Base-by-base conservation (phyloP, 2,329 filamentous ascomycete genomes). In the Colletotrichum sp. region DNA sequence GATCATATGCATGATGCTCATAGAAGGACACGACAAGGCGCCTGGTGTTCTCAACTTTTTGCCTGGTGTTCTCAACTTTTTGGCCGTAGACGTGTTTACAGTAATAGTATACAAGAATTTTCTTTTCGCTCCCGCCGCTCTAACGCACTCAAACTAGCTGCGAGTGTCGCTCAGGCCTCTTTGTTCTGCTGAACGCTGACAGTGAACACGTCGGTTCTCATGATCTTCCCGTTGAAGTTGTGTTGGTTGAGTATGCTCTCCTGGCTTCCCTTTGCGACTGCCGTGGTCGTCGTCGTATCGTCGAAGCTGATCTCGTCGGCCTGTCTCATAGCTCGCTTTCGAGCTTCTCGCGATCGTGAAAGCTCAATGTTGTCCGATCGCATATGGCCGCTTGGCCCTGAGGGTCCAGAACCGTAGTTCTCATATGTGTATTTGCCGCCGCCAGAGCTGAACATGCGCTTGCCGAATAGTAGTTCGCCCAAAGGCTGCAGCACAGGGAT, bases 1-100 rank as follows among this genome's bases (percentile, higher is more conserved):
- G 92, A 91, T 87, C 91, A 79, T 93, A 88, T 80, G 70, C 15
- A 52, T 52, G 27, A 22, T 22, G 11, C 12, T n/a, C 25, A 3
- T 32, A 34, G 11, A n/a, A 25, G 8, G 59, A 49, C 27, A 29
- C 27, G 27, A 29, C 11, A 12, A n/a, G 44, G 44, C 44, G 44
- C 5, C n/a, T 11, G 44, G 44, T 7, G 44, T 49, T 49, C n/a
- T n/a, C 19, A 49, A 49, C 44, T 7, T 49, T 49, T 13, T 13
- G n/a, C 5, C n/a, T 11, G 44, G 44, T 7, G 44, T 49, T 49
- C n/a, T n/a, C 19, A 49, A 49, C 44, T 7, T 49, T 49, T 13
- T 13, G n/a, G 9, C 2, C 7, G 9, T n/a, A 49, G 11, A 49
- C 3, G n/a, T 49, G 39, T 49, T 49, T 22, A 13, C 44, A 49